Conservation (phyloP, 805 yeast genomes). For the Zygosaccharomyces bisporus region DNA sequence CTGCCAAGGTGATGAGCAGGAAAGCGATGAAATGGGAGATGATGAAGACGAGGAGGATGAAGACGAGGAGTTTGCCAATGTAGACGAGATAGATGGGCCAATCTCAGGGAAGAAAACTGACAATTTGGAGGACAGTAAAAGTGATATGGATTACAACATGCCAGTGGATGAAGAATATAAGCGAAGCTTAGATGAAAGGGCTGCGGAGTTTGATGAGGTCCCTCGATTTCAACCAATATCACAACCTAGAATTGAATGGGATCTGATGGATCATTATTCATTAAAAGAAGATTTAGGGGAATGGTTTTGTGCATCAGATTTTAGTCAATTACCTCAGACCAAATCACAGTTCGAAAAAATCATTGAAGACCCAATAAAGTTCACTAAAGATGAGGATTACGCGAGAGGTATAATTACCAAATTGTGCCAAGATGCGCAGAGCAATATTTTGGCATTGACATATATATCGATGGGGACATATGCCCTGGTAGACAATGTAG, state of each 20-base stretch:
- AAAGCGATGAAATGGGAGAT: slow-evolving; percentile 13
- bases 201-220: slow-evolving; percentile 28
- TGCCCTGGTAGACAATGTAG: slow-evolving; percentile 10
- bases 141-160: slow-evolving; percentile 30
- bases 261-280: slow-evolving; percentile 37
- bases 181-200: slow-evolving; percentile 36
- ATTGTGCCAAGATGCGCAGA: slow-evolving; percentile 7
- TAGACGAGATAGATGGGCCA: slow-evolving; percentile 38
- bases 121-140: slow-evolving; percentile 2
- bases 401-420: slow-evolving; percentile 12
- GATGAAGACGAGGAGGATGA: slow-evolving; percentile 29
- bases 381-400: slow-evolving; percentile 19
- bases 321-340: slow-evolving; percentile 15
- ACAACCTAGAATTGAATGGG: slow-evolving; percentile 45
- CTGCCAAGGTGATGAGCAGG: slow-evolving; percentile 13
- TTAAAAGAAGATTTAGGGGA: slow-evolving; percentile 43
- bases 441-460: slow-evolving; percentile 21
- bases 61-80: slow-evolving; percentile 34
- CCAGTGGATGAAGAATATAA: slow-evolving; percentile 38
- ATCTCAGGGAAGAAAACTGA: slow-evolving; percentile 22
- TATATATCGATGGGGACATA: slow-evolving; percentile 31
- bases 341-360: slow-evolving; percentile 19
- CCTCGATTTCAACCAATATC: slow-evolving; percentile 30
- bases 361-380: slow-evolving; percentile 10
- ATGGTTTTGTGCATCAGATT: slow-evolving; percentile 43